Percentiles rank a stretch among this genome's conserved stretches.
Conservation (phyloP, 1,284 basidiomycete species). For the Ustilago vetiveriae region DNA sequence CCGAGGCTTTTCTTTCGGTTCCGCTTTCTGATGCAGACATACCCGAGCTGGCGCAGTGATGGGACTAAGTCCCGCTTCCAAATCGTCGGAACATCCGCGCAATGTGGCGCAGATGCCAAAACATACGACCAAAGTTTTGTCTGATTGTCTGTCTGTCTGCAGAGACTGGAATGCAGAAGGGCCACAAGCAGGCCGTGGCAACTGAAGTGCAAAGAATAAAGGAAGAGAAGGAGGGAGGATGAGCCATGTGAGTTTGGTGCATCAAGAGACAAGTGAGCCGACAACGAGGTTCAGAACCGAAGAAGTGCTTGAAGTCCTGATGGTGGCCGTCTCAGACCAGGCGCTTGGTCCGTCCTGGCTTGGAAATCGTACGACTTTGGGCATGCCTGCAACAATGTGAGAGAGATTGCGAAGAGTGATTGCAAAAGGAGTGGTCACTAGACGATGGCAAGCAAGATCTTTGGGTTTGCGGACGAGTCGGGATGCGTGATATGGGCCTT, state of each 20-base stretch:
- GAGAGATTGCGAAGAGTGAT: background rate
- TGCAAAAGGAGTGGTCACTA: background rate
- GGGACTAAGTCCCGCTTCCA: no score
- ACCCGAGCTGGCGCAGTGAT: slow-evolving; percentile 26
- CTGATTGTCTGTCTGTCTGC: slow-evolving; percentile 32
- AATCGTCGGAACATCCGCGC: slow-evolving; percentile 4
- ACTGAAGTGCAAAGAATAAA: background rate
- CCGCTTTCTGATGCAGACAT: slow-evolving; percentile 24
- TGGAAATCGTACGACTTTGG: background rate
- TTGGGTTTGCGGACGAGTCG: no score
- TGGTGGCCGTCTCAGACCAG: no score
- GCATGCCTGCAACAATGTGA: slow-evolving; percentile 5
- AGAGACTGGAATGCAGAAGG: slow-evolving; percentile 14
- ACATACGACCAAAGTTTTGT: background rate
- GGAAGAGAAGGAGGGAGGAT: slow-evolving; percentile 8
- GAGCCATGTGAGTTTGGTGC: slow-evolving; percentile 34
- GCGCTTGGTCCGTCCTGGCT: no score
- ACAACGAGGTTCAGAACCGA: background rate
- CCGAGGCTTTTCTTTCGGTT: background rate
- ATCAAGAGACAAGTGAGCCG: background rate
- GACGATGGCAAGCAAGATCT: no score
- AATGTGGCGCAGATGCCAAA: background rate
- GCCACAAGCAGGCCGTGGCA: no score
- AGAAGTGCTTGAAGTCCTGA: no score
- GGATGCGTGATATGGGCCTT: no score